Percentiles rank a stretch among this genome's conserved stretches.
Evolutionary conservation across 257 asterid genomes (phyloP).

Genomic region (Jacaranda mimosifolia): DNA sequence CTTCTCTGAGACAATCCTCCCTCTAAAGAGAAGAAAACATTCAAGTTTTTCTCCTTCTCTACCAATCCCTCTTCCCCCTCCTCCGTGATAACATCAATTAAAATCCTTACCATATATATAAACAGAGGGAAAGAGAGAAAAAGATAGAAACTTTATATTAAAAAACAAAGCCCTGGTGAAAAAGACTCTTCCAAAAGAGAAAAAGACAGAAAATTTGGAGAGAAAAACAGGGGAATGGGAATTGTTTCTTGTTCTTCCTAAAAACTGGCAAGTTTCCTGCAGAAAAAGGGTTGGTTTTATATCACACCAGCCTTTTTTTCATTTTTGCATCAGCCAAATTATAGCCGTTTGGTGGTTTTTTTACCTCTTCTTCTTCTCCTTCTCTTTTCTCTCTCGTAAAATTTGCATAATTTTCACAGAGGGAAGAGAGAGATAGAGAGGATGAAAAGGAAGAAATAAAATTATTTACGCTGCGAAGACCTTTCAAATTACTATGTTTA

Average conservation of each 20-base stretch:
- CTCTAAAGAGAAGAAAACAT: neutral
- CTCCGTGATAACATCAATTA: conserved; percentile 32
- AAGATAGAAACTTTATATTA: neutral
- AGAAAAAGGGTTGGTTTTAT: conserved; percentile 33
- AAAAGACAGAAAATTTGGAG: conserved; percentile 41
- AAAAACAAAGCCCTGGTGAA: neutral
- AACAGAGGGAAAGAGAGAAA: conserved; percentile 29
- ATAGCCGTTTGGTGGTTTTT: conserved; percentile 4
- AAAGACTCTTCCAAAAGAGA: conserved; percentile 24
- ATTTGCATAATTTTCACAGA: conserved; percentile 12
- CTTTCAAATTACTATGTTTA: conserved; percentile 18
- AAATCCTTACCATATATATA: conserved; percentile 32
- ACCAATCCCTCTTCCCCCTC: conserved; percentile 35
- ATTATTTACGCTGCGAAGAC: conserved; percentile 24
- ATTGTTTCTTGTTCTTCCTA: conserved; percentile 35
- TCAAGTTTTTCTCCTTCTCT: neutral
- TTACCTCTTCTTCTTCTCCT: conserved; percentile 10
- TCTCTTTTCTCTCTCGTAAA: conserved; percentile 13
- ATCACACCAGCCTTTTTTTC: conserved; percentile 21
- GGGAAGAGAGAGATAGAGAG: neutral
- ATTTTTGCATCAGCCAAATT: conserved; percentile 4
- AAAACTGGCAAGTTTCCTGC: conserved; percentile 29
- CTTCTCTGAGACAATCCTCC: neutral
- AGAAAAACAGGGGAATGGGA: conserved; percentile 32
- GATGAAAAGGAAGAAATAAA: neutral